A percentile compares a stretch with the other conserved stretches of the same genome.
Evolutionary conservation across 208 protist genomes (phyloP).

Genomic region (Trypanosoma melophagium): DNA sequence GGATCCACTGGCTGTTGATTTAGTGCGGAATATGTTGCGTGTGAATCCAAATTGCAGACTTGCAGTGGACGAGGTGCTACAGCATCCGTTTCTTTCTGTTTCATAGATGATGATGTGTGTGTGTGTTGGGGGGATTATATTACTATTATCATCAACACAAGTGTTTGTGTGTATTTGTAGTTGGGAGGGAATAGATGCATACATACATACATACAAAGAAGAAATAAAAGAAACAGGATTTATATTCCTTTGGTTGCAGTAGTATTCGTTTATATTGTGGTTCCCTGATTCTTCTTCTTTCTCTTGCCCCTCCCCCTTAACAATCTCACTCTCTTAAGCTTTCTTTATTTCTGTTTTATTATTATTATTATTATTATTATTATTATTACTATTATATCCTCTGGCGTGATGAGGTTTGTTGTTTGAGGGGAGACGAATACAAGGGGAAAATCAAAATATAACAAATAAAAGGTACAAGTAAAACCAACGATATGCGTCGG

Average conservation of each 20-base stretch:
- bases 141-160: background rate
- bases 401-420: too few species aligned
- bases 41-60: slow-evolving; percentile 44
- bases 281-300: too few species aligned
- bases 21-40: slow-evolving; percentile 67
- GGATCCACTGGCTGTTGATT: slow-evolving; percentile 56
- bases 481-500: slow-evolving; percentile 7
- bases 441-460: background rate
- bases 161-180: background rate
- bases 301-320: too few species aligned
- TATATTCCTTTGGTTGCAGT: too few species aligned
- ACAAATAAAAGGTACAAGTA: background rate
- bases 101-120: slow-evolving; percentile 7
- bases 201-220: slow-evolving; percentile 9
- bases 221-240: too few species aligned
- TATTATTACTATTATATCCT: too few species aligned
- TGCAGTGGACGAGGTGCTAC: slow-evolving; percentile 54
- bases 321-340: too few species aligned
- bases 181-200: background rate
- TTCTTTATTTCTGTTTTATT: too few species aligned
- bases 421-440: background rate
- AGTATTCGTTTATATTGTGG: too few species aligned
- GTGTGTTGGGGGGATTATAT: background rate
- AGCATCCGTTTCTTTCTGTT: slow-evolving; percentile 51
- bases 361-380: too few species aligned